A percentile compares a stretch with the other conserved stretches of the same genome.
Evolutionary conservation across 2,329 filamentous ascomycete species (phyloP).

Genomic region (Penicillium sp.): DNA sequence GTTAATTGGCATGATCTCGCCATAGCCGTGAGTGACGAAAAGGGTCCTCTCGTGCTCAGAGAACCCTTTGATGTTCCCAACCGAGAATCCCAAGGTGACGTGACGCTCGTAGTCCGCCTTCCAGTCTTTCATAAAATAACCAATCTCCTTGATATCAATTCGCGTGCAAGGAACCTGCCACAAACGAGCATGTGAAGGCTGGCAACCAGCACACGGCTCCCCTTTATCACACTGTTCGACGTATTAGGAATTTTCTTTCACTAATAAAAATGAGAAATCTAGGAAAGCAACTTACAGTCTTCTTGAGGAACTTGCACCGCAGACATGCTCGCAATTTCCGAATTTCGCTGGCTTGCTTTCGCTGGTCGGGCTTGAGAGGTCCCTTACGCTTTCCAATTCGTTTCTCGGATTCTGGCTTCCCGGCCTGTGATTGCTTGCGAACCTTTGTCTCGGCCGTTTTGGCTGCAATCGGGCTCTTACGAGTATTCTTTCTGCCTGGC

Average conservation of each 20-base stretch:
- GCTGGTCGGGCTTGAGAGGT: constrained; percentile 85
- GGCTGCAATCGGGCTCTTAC: constrained; percentile 71
- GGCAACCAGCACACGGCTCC: constrained; percentile 90
- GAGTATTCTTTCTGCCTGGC: constrained; percentile 60
- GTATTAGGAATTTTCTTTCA: constrained; percentile 9
- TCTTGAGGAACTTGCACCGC: constrained; percentile 97
- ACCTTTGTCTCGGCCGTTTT: constrained; percentile 83
- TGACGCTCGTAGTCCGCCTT: constrained; percentile 95
- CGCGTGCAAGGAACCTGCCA: constrained; percentile 98
- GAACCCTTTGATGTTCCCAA: constrained; percentile 91
- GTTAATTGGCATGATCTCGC: constrained; percentile 86
- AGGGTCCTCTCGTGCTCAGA: constrained; percentile 61
- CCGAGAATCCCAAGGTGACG: constrained; percentile 78
- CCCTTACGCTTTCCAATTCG: constrained; percentile 87
- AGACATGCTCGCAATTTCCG: constrained; percentile 90
- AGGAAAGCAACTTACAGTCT: constrained; percentile 56
- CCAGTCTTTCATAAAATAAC: constrained; percentile 99
- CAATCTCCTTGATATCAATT: constrained; percentile 98
- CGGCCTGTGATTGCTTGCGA: constrained; percentile 66
- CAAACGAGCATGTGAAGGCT: constrained; percentile 88
- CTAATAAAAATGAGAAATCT: background rate
- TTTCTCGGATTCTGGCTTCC: constrained; percentile 88
- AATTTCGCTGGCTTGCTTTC: constrained; percentile 95
- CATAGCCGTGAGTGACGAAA: constrained; percentile 96
- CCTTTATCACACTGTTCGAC: constrained; percentile 73